These are phyloP conservation scores for Pestalotiopsis sp. DNA, from an alignment of 2,329 filamentous ascomycete species.

Conservation along the genomic window DNA sequence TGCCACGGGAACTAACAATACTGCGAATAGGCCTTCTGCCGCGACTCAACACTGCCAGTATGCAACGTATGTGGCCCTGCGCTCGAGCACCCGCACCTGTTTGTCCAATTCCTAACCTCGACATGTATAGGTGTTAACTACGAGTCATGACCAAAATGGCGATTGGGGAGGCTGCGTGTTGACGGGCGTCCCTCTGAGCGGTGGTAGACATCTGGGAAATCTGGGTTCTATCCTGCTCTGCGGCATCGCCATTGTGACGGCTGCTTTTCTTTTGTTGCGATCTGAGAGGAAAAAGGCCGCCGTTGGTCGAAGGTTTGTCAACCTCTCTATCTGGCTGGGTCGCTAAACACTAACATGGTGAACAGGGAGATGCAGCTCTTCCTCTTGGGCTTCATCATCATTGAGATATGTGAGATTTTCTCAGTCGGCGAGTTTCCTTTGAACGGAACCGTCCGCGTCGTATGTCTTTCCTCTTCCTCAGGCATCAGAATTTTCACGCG, in stretches of 20 bases:
- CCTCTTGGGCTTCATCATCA: constrained; percentile 80
- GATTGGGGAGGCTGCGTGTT: constrained; percentile 73
- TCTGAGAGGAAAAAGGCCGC: constrained; percentile 92
- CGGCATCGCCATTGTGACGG: constrained; percentile 72
- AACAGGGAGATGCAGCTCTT: constrained; percentile 95
- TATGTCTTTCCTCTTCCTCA: constrained; percentile 45
- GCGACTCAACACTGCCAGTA: constrained; percentile 78
- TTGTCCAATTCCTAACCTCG: constrained; percentile 2
- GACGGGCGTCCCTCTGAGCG: constrained; percentile 72
- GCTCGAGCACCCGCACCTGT: background rate
- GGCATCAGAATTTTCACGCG: background rate
- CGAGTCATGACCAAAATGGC: constrained; percentile 59
- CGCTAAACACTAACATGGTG: constrained; percentile 18
- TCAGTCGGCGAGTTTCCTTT: constrained; percentile 89
- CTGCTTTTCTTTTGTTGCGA: constrained; percentile 70
- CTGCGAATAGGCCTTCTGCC: constrained; percentile 72
- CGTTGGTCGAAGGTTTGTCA: constrained; percentile 80
- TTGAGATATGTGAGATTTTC: constrained; percentile 96
- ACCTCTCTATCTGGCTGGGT: background rate
- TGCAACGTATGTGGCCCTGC: constrained; percentile 71
- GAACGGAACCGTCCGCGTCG: constrained; percentile 68
- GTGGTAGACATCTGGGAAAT: constrained; percentile 73
- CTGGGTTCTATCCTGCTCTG: constrained; percentile 85
- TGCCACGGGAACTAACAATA: constrained; percentile 19
- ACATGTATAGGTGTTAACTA: constrained; percentile 62